Conservation (phyloP, 1,139 yeast genomes). For the Candida dubliniensis region DNA sequence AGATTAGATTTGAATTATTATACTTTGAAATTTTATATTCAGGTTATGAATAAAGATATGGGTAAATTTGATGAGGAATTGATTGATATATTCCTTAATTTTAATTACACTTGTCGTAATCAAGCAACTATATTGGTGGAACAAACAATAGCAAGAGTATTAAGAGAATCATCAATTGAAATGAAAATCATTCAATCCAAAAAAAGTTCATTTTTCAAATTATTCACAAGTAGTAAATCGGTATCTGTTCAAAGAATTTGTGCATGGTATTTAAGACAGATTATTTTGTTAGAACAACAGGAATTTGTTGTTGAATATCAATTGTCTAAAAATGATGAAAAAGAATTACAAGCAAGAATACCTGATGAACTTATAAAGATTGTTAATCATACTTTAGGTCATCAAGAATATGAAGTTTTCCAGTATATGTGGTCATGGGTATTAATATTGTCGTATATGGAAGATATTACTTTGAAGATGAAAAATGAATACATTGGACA, state of each 20-base stretch:
- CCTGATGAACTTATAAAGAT: constrained; percentile 35
- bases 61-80: constrained; percentile 31
- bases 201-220: constrained; percentile 21
- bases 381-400: constrained; percentile 1
- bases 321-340: constrained; percentile 32
- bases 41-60: constrained; percentile 14
- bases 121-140: constrained; percentile 37
- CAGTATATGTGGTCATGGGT: constrained; percentile 72
- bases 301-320: constrained; percentile 64
- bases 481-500: constrained; percentile 61
- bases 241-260: constrained; percentile 37
- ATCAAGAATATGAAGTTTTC: constrained; percentile 22
- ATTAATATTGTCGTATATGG: constrained; percentile 61
- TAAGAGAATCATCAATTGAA: constrained; percentile 12
- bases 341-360: constrained; percentile 29
- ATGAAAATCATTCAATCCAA: constrained; percentile 15
- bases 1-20: constrained; percentile 46
- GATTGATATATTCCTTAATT: constrained; percentile 30
- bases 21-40: constrained; percentile 44
- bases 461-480: constrained; percentile 63
- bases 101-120: constrained; percentile 13
- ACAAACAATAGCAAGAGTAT: constrained; percentile 30
- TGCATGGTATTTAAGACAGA: constrained; percentile 32
- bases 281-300: constrained; percentile 46
- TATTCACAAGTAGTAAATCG: constrained; percentile 25